Evolutionary conservation across 1,284 basidiomycete genomes (phyloP).

Genomic region (Apiotrichum montevideense): DNA sequence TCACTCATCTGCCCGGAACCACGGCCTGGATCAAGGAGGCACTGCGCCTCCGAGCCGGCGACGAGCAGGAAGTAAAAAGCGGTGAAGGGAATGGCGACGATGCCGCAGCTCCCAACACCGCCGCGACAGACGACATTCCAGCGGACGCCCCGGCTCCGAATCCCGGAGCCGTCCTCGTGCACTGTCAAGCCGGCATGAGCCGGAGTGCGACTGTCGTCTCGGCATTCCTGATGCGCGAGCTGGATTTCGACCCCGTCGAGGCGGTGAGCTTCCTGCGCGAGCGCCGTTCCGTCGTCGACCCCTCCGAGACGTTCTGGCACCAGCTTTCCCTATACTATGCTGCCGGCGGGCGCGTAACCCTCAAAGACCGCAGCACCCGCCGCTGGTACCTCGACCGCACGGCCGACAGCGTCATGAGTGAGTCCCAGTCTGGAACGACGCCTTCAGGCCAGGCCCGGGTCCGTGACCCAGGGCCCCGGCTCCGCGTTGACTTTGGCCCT

Average conservation of each 20-base stretch:
- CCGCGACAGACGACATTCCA: background rate
- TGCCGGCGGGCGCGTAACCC: conserved; percentile 63
- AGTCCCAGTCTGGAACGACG: conserved; percentile 4
- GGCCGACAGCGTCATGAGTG: conserved; percentile 68
- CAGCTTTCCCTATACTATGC: conserved; percentile 72
- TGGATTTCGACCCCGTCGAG: conserved; percentile 57
- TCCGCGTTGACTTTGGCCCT: background rate
- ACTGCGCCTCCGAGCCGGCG: conserved; percentile 34
- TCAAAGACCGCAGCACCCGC: conserved; percentile 62
- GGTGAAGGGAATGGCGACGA: no score
- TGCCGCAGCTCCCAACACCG: background rate
- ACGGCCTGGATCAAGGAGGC: conserved; percentile 74
- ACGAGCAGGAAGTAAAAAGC: no score
- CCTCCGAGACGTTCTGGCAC: conserved; percentile 67
- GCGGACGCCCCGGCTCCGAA: conserved; percentile 47
- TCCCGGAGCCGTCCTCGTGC: conserved; percentile 69
- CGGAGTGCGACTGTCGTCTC: conserved; percentile 73
- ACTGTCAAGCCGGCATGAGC: conserved; percentile 80
- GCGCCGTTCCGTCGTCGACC: conserved; percentile 61
- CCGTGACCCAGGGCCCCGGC: no score
- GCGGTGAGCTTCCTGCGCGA: conserved; percentile 64
- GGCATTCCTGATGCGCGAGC: conserved; percentile 74
- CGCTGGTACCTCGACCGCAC: conserved; percentile 75
- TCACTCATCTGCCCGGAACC: conserved; percentile 66
- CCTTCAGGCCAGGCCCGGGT: no score